A percentile compares a stretch with the other conserved stretches of the same genome.
phyloP scores from a whole-genome alignment of 2,329 filamentous ascomycete species.

The Aspergillus felis region DNA sequence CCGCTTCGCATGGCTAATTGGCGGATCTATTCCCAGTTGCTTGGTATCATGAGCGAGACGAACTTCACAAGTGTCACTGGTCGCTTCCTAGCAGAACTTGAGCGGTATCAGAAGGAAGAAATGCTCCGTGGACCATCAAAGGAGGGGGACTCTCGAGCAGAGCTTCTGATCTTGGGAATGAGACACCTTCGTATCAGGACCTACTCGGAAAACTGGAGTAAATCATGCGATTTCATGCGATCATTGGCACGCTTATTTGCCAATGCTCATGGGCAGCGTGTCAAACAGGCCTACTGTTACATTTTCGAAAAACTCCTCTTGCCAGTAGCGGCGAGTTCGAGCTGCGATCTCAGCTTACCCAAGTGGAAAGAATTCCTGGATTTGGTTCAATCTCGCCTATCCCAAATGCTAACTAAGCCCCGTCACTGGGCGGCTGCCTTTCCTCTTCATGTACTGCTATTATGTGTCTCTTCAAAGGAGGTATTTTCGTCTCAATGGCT shows the following conservation, averaged over 20 bases:
- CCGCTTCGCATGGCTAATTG: constrained; percentile 89
- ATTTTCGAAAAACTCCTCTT: constrained; percentile 82
- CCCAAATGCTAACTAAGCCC: constrained; percentile 83
- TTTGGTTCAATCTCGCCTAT: constrained; percentile 71
- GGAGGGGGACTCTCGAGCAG: constrained; percentile 74
- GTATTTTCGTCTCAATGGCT: constrained; percentile 84
- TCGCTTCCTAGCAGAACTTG: constrained; percentile 77
- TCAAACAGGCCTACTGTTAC: constrained; percentile 94
- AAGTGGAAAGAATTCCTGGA: constrained; percentile 86
- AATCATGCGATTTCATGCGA: constrained; percentile 84
- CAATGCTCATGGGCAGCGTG: constrained; percentile 77
- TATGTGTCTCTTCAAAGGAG: constrained; percentile 84
- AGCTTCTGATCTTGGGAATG: constrained; percentile 87
- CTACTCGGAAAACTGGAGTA: constrained; percentile 71
- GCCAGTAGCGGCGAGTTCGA: constrained; percentile 78
- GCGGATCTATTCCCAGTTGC: constrained; percentile 85
- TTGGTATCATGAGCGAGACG: constrained; percentile 94
- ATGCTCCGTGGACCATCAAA: constrained; percentile 43
- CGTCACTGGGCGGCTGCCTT: constrained; percentile 89
- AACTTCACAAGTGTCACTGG: constrained; percentile 82
- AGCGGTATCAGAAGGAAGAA: constrained; percentile 71
- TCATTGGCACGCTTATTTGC: constrained; percentile 77
- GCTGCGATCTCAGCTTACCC: constrained; percentile 69
- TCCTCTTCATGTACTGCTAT: constrained; percentile 77
- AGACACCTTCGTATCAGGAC: constrained; percentile 77